Evolutionary conservation across 2,329 filamentous ascomycete genomes (phyloP).

Genomic region (Talaromyces islandicus): DNA sequence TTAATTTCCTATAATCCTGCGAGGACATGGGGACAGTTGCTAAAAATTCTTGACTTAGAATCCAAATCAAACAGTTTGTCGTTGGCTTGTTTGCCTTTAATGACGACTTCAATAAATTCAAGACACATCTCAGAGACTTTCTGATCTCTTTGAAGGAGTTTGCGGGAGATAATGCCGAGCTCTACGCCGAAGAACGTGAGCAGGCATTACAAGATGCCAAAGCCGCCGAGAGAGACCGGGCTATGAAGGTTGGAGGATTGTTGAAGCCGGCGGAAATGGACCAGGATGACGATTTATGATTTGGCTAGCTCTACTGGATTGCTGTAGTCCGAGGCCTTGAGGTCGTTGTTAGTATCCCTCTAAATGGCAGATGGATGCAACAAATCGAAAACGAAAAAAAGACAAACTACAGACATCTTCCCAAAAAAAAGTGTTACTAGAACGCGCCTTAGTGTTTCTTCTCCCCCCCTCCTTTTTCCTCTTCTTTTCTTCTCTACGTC

Average conservation of each 20-base stretch:
- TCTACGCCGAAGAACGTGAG: conserved; percentile 92
- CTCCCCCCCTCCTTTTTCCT: too few relatives aligned
- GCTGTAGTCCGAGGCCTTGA: not conserved
- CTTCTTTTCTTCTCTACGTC: not conserved
- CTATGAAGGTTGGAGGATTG: conserved; percentile 90
- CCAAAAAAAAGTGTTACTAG: not conserved
- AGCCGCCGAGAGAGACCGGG: conserved; percentile 81
- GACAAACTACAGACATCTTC: not conserved
- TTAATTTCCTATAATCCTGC: not conserved
- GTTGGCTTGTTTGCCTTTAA: conserved; percentile 84
- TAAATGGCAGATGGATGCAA: not conserved
- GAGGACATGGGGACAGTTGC: not conserved
- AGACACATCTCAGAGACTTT: conserved; percentile 92
- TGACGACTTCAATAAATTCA: conserved; percentile 88
- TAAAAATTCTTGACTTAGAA: conserved; percentile 41
- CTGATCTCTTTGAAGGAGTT: conserved; percentile 97
- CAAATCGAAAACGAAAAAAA: not conserved
- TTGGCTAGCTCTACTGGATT: conserved; percentile 41
- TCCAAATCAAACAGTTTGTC: conserved; percentile 85
- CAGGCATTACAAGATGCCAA: conserved; percentile 81
- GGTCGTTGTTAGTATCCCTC: not conserved
- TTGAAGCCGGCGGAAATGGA: conserved; percentile 97
- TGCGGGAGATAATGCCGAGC: conserved; percentile 86
- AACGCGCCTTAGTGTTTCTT: not conserved
- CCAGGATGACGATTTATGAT: conserved; percentile 77